Conservation (phyloP, 2,329 filamentous ascomycete genomes). For the Fusarium bactridioides region DNA sequence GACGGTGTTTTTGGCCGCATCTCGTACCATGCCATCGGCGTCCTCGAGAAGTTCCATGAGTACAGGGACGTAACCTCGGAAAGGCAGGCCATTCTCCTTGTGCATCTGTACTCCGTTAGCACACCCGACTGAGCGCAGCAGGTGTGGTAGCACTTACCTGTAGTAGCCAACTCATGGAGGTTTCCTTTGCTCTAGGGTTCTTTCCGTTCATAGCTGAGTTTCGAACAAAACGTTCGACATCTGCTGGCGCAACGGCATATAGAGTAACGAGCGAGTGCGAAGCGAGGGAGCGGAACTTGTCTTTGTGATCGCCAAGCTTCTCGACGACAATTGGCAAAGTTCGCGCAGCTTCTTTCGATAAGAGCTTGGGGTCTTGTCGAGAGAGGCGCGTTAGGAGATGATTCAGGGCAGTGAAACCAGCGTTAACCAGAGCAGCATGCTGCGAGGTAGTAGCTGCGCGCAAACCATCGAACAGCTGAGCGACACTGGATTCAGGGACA, state of each 20-base stretch:
- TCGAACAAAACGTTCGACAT: conserved; percentile 82
- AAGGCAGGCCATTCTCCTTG: conserved; percentile 78
- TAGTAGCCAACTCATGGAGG: conserved; percentile 84
- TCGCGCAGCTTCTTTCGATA: conserved; percentile 73
- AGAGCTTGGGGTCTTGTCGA: conserved; percentile 80
- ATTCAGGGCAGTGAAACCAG: conserved; percentile 86
- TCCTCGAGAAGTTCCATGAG: conserved; percentile 91
- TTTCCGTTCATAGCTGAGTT: conserved; percentile 81
- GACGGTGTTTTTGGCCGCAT: conserved; percentile 81
- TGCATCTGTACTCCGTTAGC: conserved; percentile 69
- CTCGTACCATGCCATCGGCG: conserved; percentile 85
- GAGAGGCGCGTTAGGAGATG: conserved; percentile 87
- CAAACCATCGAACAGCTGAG: conserved; percentile 82
- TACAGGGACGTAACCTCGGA: conserved; percentile 81
- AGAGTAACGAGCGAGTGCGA: conserved; percentile 80
- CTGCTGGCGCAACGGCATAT: conserved; percentile 71
- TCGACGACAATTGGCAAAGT: conserved; percentile 82
- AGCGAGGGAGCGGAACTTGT: conserved; percentile 80
- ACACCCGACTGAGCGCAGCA: background rate
- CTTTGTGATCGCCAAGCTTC: conserved; percentile 86
- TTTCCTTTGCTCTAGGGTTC: conserved; percentile 85
- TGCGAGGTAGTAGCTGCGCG: conserved; percentile 78
- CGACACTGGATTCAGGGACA: conserved; percentile 77
- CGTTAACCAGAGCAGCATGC: conserved; percentile 79
- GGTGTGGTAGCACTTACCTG: conserved; percentile 59